phyloP scores from a whole-genome alignment of 441 rosid genomes.

The Jatropha podagrica region DNA sequence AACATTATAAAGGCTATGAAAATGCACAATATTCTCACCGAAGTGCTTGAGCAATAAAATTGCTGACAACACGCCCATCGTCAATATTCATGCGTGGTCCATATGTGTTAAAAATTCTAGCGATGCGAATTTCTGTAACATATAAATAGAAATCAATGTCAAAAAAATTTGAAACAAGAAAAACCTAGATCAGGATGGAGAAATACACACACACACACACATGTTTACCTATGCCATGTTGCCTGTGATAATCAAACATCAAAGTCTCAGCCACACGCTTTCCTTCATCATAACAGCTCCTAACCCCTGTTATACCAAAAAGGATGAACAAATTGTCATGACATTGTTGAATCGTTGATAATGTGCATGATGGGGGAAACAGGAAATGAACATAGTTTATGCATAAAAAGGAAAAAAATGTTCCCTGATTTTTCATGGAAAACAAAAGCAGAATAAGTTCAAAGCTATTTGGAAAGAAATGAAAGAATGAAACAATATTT shows the following conservation, averaged over 20 bases:
- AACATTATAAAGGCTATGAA: not conserved
- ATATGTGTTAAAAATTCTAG: conserved; percentile 92
- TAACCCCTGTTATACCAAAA: conserved; percentile 46
- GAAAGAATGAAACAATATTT: not conserved
- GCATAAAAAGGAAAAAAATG: not conserved
- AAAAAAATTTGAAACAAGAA: conserved; percentile 12
- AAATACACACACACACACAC: not conserved
- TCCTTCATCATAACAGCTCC: conserved; percentile 95
- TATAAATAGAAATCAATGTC: conserved; percentile 1
- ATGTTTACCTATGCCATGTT: conserved; percentile 80
- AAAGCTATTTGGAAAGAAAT: not conserved
- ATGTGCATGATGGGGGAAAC: not conserved
- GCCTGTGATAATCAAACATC: conserved; percentile 97
- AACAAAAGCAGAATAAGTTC: not conserved
- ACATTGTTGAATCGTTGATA: not conserved
- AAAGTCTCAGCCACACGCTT: conserved; percentile 96
- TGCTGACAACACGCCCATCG: conserved; percentile 99
- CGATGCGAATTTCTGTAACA: conserved; percentile 72
- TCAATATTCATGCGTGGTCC: conserved; percentile 99
- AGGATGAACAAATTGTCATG: not conserved
- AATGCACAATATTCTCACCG: conserved; percentile 43
- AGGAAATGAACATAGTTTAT: not conserved
- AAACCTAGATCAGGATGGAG: conserved; percentile 7
- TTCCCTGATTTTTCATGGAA: not conserved
- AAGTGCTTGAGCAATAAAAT: conserved; percentile 93